Base-by-base conservation (phyloP, 805 yeast species). In the Zygotorulaspora chibaensis region DNA sequence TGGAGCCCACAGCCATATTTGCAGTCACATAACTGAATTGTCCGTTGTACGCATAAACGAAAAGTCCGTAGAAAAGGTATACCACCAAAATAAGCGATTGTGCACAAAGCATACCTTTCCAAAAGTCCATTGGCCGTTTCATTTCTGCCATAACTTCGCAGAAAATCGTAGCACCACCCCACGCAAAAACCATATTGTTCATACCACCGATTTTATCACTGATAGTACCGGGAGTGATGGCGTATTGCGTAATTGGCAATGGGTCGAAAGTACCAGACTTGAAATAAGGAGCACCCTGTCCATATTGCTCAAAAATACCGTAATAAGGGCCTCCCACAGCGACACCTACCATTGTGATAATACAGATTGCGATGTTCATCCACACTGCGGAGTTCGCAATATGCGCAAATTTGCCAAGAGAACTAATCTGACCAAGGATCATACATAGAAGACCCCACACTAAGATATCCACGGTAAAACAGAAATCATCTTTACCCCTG, bases 161-260 rank as follows among this genome's bases (percentile, higher is more conserved):
- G 59, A 73, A 74, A 40, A 73, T 69, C 50, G 74, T 66, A n/a
- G 78, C 74, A 50, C 79, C 79, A 33, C 77, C 79, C 64, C 72
- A 74, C 2, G 76, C 70, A 56, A 69, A 74, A 15, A 75, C 74
- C 50, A 74, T 66, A 55, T 73, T 73, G 59, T 72, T 66, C 48
- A 70, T 56, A 13, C 73, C 74, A 15, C 60, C 62, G 37, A 71
- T 58, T 47, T 65, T 69, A 40, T 54, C 53, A 37, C 58, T 51
- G 42, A 65, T 48, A 10, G 52, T 48, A 27, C 54, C 62, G 10
- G 69, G 68, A 20, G 59, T 44, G 39, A 65, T 50, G 13, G 67
- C 62, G 20, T 56, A 58, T 18, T 55, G 39, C 25, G 50, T 53
- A 35, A 50, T 44, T 37, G 53, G 53, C 45, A 50, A 35, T 1